These are phyloP conservation scores for Backusella australiensis DNA, from an alignment of 192 early-diverging fungal species.

Conservation along the genomic window DNA sequence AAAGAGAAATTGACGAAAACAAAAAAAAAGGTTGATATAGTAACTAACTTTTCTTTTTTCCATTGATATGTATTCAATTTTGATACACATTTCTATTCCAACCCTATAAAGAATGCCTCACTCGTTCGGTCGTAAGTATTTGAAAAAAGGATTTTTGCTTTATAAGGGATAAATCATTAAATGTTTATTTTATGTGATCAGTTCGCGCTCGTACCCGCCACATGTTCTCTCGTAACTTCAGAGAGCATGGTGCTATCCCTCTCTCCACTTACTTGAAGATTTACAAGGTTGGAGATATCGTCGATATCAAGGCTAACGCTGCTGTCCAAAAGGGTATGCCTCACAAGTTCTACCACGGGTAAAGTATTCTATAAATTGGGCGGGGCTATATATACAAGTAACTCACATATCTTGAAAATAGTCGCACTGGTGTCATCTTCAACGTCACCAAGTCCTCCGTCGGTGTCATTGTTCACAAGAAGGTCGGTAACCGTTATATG, in stretches of 20 bases:
- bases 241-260: constrained; percentile 88
- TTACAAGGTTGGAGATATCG: constrained; percentile 99
- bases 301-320: constrained; percentile 99
- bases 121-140: too few species aligned
- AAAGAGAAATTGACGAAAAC: background rate
- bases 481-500: constrained; percentile 95
- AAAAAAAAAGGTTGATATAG: background rate
- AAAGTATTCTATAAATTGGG: background rate
- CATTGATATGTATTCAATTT: background rate
- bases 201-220: constrained; percentile 96
- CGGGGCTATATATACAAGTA: too few species aligned
- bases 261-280: constrained; percentile 97
- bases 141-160: background rate
- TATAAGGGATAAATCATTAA: background rate
- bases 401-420: too few species aligned
- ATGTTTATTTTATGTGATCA: background rate
- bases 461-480: constrained; percentile 98
- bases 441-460: constrained; percentile 99
- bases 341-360: constrained; percentile 99
- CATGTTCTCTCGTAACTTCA: constrained; percentile 97
- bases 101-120: background rate
- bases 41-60: background rate
- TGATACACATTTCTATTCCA: background rate
- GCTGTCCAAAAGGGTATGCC: constrained; percentile 99
- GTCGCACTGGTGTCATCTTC: constrained; percentile 97